Conservation (phyloP, 371 early-diverging fungal genomes). For the Choanephora cucurbitarum region DNA sequence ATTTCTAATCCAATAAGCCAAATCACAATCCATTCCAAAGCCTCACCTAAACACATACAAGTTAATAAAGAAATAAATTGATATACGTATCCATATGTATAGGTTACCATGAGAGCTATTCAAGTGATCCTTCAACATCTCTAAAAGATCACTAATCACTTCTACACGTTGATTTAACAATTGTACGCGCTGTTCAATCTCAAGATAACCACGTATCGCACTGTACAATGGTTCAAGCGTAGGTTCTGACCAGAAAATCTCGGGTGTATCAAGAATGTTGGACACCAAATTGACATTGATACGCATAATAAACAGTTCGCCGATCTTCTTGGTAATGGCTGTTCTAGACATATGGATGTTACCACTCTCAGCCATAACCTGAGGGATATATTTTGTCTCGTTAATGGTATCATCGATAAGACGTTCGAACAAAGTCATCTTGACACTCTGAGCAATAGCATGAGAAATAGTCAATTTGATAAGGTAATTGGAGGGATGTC, state of each 20-base stretch:
- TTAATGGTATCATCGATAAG: conserved; percentile 84
- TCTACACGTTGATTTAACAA: conserved; percentile 56
- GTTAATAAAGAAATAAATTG: no score
- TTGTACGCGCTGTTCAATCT: conserved; percentile 82
- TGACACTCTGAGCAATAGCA: conserved; percentile 87
- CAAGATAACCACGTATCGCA: conserved; percentile 78
- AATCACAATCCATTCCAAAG: conserved; percentile 84
- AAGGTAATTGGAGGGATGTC: conserved; percentile 54
- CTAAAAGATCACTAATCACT: conserved; percentile 79
- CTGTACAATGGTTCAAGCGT: conserved; percentile 77
- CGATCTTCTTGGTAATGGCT: conserved; percentile 66
- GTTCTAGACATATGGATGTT: conserved; percentile 76
- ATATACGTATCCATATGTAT: conserved; percentile 37
- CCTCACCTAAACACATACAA: no score
- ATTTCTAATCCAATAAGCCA: conserved; percentile 82
- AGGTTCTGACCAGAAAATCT: conserved; percentile 89
- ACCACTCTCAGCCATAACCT: conserved; percentile 81
- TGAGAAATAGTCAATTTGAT: conserved; percentile 80
- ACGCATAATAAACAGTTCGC: conserved; percentile 80
- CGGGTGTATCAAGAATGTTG: conserved; percentile 84
- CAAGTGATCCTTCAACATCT: conserved; percentile 85
- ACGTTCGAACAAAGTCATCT: conserved; percentile 81
- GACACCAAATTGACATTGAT: conserved; percentile 88
- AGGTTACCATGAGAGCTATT: conserved; percentile 64
- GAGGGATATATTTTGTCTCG: conserved; percentile 83